phyloP scores from a whole-genome alignment of 768 basidiomycete genomes.

The Trametes villosa region DNA sequence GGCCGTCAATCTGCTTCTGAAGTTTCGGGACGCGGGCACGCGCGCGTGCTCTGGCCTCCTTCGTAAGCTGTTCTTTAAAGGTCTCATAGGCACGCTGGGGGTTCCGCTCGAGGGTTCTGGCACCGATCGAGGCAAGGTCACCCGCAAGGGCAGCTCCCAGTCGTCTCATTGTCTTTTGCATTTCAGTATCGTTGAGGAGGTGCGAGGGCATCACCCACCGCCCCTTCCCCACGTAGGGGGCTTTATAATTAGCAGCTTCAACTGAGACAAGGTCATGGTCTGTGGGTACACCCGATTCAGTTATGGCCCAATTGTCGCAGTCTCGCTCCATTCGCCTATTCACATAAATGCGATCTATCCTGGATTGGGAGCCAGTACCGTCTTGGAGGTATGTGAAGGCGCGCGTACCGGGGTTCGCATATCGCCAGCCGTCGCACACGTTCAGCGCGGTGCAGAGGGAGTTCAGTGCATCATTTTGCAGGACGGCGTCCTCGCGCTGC shows the following conservation, averaged over 20 bases:
- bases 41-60: background rate
- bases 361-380: too few relatives aligned
- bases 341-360: too few relatives aligned
- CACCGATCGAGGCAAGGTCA: background rate
- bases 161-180: background rate
- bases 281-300: background rate
- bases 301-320: background rate
- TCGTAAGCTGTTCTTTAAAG: background rate
- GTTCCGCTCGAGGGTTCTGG: background rate
- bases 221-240: conserved; percentile 11
- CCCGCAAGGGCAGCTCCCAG: background rate
- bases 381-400: too few relatives aligned
- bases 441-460: too few relatives aligned
- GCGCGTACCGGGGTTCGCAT: too few relatives aligned
- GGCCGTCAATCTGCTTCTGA: background rate
- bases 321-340: background rate
- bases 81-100: background rate
- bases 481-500: too few relatives aligned
- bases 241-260: background rate
- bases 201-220: conserved; percentile 2
- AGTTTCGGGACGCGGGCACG: background rate
- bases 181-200: background rate
- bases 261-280: conserved; percentile 14
- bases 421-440: too few relatives aligned
- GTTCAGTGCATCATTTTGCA: too few relatives aligned